Conservation (phyloP, 2,329 filamentous ascomycete genomes). For the Huntiella bhutanensis region DNA sequence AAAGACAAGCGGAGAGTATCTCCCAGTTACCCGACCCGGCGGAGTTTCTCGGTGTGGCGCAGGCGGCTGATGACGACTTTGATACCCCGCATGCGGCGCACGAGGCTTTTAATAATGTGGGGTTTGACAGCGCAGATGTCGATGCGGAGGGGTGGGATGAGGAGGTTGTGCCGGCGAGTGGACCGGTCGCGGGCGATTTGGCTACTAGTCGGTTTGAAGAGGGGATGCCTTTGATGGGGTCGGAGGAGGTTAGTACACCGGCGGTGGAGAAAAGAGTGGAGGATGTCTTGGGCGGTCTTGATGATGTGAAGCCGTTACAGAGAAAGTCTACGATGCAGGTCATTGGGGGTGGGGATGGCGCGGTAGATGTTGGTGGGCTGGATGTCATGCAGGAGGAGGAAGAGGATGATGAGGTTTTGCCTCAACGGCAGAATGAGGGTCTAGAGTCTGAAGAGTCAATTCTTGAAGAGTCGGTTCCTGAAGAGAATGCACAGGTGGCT, state of each 20-base stretch:
- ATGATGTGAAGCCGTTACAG: constrained; percentile 23
- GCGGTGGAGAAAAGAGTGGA: constrained; percentile 16
- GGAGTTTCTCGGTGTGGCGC: constrained; percentile 2
- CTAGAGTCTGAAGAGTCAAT: not conserved
- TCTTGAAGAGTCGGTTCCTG: too few species aligned
- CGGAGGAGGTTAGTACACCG: constrained; percentile 12
- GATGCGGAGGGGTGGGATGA: constrained; percentile 8
- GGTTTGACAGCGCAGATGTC: not conserved
- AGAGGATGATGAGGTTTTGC: constrained; percentile 6
- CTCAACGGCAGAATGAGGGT: not conserved
- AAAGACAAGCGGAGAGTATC: not conserved
- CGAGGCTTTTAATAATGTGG: not conserved
- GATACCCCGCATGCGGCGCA: constrained; percentile 10
- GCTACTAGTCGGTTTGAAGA: constrained; percentile 48
- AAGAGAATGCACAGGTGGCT: not conserved
- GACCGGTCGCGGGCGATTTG: constrained; percentile 16
- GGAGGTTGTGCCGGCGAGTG: not conserved
- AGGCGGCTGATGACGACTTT: constrained; percentile 4
- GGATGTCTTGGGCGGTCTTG: constrained; percentile 14
- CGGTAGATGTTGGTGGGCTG: not conserved
- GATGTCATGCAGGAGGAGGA: constrained; percentile 18
- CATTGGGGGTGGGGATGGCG: constrained; percentile 27
- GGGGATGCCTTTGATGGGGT: constrained; percentile 41
- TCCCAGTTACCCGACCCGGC: not conserved
- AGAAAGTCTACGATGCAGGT: constrained; percentile 55